Evolutionary conservation across 2,329 filamentous ascomycete species (phyloP), one percentile per base, ranked within the genome.

Genomic region (Penicillium aurantiogriseum): DNA sequence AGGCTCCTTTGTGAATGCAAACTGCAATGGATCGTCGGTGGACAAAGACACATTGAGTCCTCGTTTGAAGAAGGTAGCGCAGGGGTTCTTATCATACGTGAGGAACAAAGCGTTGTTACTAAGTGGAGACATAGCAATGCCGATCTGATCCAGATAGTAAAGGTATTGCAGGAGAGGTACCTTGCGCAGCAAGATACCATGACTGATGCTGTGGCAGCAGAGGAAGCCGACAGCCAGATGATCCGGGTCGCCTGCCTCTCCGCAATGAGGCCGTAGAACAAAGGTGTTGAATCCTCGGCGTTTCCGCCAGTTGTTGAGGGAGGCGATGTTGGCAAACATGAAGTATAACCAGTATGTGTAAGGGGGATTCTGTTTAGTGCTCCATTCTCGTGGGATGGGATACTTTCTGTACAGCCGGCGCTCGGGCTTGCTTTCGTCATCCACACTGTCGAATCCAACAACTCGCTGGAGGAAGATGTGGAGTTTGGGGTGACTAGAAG

Each of bases 261-360:
- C 94, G 69, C 92, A 97, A 76, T 99, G 94, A 10, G 94, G 94
- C 39, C 94, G 86, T 51, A 99, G 81, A 19, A 95, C 82, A 72
- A 99, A 95, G 0, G 94, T 99, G 74, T 96, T 99, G 82, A 97
- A 97, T 0, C 92, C 92, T 50, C 93, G 88, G 70, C 88, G 87
- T 71, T 91, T 93, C 43, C 94, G 87, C 89, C 90, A 97, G 57
- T 88, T 85, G 71, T 99, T 99, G 66, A 99, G 82, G 10, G 92
- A 96, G 0, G 89, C 84, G 74, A 97, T 91, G 74, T 99, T 99
- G 62, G 94, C 88, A 70, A 94, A 97, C 52, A 97, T 82, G 71
- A 96, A 96, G 77, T 99, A 99, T 71, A 97, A 90, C 94, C 94
- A 99, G 77, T 99, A 99, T 72, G 90, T 97, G 78, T 99, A 99